A percentile compares a stretch with the other conserved stretches of the same genome.
These are phyloP conservation scores for Pichia nanzhaoensis DNA, from an alignment of 805 yeast genomes.

Conservation along the genomic window DNA sequence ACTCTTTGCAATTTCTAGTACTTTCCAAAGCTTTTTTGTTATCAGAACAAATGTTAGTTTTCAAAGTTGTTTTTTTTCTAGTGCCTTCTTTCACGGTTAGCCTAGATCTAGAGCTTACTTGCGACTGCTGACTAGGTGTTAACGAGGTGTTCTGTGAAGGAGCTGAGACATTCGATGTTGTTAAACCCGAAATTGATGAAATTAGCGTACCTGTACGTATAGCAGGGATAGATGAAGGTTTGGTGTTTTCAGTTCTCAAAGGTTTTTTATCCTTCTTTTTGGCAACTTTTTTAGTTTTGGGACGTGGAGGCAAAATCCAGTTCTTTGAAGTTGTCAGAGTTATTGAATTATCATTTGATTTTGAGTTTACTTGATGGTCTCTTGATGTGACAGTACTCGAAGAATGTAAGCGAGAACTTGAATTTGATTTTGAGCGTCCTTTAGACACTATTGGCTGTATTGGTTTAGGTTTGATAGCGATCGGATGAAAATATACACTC, in stretches of 20 bases:
- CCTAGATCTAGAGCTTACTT: too few relatives aligned
- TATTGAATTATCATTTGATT: conserved; percentile 6
- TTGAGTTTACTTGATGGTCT: not conserved
- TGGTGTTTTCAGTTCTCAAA: not conserved
- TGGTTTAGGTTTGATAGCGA: conserved; percentile 28
- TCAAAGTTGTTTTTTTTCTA: not conserved
- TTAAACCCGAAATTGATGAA: not conserved
- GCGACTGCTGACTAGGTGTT: too few relatives aligned
- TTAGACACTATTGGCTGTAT: conserved; percentile 13
- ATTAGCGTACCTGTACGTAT: not conserved
- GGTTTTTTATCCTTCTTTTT: conserved; percentile 10
- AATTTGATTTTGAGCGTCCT: conserved; percentile 4
- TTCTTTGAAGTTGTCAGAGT: conserved; percentile 22
- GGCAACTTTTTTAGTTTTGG: conserved; percentile 28
- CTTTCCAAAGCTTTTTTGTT: not conserved
- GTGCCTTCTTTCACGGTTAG: not conserved
- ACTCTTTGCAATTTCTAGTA: not conserved
- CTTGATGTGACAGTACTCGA: not conserved
- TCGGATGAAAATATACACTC: conserved; percentile 21
- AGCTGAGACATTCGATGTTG: not conserved
- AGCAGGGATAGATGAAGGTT: not conserved
- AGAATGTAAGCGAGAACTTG: conserved; percentile 3
- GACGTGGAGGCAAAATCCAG: conserved; percentile 55
- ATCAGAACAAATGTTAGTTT: not conserved
- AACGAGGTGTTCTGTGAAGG: not conserved